Evolutionary conservation across 2,329 filamentous ascomycete genomes (phyloP), one percentile per base, ranked within the genome.

Genomic region (Alternaria infectoria): DNA sequence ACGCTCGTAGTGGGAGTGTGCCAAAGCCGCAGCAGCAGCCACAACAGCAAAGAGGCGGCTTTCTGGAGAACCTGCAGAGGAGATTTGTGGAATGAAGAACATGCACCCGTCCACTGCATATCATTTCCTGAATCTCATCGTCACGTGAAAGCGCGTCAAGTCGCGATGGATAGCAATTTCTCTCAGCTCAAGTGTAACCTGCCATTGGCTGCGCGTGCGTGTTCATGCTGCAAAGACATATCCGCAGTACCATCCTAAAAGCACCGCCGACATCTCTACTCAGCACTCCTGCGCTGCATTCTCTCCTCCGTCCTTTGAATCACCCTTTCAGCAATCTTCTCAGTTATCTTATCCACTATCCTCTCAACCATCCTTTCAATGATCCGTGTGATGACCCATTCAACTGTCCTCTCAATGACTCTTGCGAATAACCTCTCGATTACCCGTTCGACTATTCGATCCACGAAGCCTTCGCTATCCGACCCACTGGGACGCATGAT

Each of bases 31-130:
- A 65, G 25, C 59, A 51, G 25, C 63, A 57, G 23, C 64, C 43
- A 44, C 70, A 69, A 51, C 71, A 75, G 69, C 70, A 70, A 44
- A 70, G 68, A 51, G 69, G 76, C 7, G 77, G 78, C 0, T 81
- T 81, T 40, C 51, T 81, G 46, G 79, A 81, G 50, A 80, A 80
- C 50, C 57, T 81, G 6, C 74, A 80, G 56, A 72, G 78, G 62
- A 79, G 80, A 69, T 75, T 76, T 50, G 69, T 76, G n/a, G 75
- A 77, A 58, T 76, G 46, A 60, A 21, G 2, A 44, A 21, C 26
- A 28, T 51, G 5, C 17, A n/a, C 47, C 21, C 47, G n/a, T 30
- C n/a, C 17, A 32, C 15, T 26, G 36, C 7, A 54, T 46, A 23
- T 49, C 30, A 13, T 15, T 23, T 32, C 10, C 13, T 54, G 23